Evolutionary conservation across 768 basidiomycete genomes (phyloP), one percentile per base, ranked within the genome.

Genomic region (Mycena chlorophos): DNA sequence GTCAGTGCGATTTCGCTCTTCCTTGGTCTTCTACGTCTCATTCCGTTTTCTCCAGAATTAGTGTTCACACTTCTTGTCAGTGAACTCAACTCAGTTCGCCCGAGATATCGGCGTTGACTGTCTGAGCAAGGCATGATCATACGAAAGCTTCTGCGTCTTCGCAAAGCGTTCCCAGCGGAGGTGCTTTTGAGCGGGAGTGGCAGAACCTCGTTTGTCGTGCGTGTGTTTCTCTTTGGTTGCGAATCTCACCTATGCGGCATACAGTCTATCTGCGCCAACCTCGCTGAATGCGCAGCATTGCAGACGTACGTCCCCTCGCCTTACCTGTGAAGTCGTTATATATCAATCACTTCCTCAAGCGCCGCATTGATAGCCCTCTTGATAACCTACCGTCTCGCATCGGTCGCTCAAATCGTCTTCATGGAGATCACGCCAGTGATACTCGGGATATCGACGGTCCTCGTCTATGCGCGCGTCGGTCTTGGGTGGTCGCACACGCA

Each of bases 381-480:
- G 20, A 20, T 55, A 3, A 42, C 54, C 8, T 55, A 47, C 26
- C 54, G 42, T 0, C 4, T 55, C 17, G 54, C 47, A 2, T 30
- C 28, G 14, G 53, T 10, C 34, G 49, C 13, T 0, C 39, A 28
- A 37, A 19, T 20, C 17, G 16, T 52, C 4, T 14, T 38, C 17
- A 19, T 17, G 23, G 49, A 34, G 8, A 51, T 47, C 25, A 23
- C 29, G 30, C 55, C 55, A 14, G 55, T 27, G 12, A 34, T 56
- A 1, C 31, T 52, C n/a, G 55, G 55, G 3, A 38, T 56, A n/a
- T 56, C 50, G 13, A 56, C 55, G 2, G 50, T 56, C 10, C 23
- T 56, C 20, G 52, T 56, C 27, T 51, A 56, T 20, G 55, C 50
- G 30, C 49, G 55, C 1, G 19, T 56, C 4, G 55, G 55, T 4